A percentile compares a stretch with the other conserved stretches of the same genome.
Evolutionary conservation across 2,329 filamentous ascomycete genomes (phyloP).

Genomic region (Talaromyces sp.): DNA sequence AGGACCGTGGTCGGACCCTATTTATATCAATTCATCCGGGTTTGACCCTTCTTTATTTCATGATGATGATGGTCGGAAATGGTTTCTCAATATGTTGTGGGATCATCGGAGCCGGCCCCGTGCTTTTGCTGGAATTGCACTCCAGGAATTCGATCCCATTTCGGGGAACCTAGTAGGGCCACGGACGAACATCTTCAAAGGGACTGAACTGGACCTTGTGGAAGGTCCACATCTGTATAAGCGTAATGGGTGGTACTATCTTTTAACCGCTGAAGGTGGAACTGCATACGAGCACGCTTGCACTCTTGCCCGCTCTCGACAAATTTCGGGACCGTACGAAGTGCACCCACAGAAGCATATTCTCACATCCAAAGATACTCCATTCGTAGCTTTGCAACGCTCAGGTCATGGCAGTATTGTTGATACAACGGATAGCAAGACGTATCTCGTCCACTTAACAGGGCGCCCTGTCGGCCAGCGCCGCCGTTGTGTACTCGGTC

Average conservation of each 20-base stretch:
- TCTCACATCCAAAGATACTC: constrained; percentile 27
- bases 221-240: constrained; percentile 51
- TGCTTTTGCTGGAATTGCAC: constrained; percentile 6
- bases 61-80: constrained; percentile 29
- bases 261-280: constrained; percentile 47
- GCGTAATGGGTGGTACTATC: constrained; percentile 46
- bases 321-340: constrained; percentile 45
- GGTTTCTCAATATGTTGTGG: constrained; percentile 12
- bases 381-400: constrained; percentile 8
- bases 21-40: constrained; percentile 46
- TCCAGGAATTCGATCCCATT: constrained; percentile 9
- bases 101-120: constrained; percentile 7
- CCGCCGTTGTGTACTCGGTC: constrained; percentile 9
- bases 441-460: constrained; percentile 10
- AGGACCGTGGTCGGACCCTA: constrained; percentile 43
- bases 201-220: constrained; percentile 9
- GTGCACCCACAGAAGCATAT: constrained; percentile 41
- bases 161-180: constrained; percentile 5
- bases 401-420: constrained; percentile 11
- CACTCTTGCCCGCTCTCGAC: constrained; percentile 42
- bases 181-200: constrained; percentile 9
- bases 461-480: constrained; percentile 9
- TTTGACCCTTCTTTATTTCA: constrained; percentile 54
- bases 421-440: constrained; percentile 6
- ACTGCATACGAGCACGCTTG: constrained; percentile 46